Evolutionary conservation across 768 basidiomycete genomes (phyloP), one percentile per base, ranked within the genome.

Genomic region (Lyophyllum decastes): DNA sequence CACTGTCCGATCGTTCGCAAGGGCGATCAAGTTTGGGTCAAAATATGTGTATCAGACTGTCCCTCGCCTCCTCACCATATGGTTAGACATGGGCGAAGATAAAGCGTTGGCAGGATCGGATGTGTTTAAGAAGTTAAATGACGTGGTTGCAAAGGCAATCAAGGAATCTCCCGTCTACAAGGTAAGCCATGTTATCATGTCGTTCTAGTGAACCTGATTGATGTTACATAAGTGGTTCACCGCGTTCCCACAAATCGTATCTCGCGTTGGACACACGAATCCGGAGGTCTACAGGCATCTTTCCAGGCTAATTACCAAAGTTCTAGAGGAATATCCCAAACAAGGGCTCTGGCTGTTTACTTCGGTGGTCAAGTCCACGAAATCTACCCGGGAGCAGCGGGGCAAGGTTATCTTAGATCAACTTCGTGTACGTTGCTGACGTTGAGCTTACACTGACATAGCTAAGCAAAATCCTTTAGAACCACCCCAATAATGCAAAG

Each of bases 21-120:
- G 79, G 59, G 89, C 95, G 1, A 85, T 95, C 46, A 78, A 78
- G 65, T 75, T 80, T 66, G 97, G 97, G 17, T 93, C 95, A 35
- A 99, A 99, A 77, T 97, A 90, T 70, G 88, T 96, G 22, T 98
- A 96, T 70, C 96, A 96, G 69, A 94, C 94, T 0, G 86, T 99
- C 59, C 95, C 97, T 0, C 87, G 97, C 40, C 79, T 98, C 60
- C 80, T 99, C 9, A 98, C 95, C 0, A 84, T 99, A 27, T 99
- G 95, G 95, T 75, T 98, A 49, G 95, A 97, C 70, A 70, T 92
- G 57, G 94, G 89, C n/a, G 94, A 94, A 66, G 74, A 81, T 58
- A 62, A 64, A 50, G 61, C 55, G 2, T 61, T 66, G 12, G 61
- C 66, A 8, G 62, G 65, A 3, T 69, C 73, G 14, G 73, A 82